Base-by-base conservation (phyloP, 108 stramenopile genomes). In the Halocafeteria seosinensis region DNA sequence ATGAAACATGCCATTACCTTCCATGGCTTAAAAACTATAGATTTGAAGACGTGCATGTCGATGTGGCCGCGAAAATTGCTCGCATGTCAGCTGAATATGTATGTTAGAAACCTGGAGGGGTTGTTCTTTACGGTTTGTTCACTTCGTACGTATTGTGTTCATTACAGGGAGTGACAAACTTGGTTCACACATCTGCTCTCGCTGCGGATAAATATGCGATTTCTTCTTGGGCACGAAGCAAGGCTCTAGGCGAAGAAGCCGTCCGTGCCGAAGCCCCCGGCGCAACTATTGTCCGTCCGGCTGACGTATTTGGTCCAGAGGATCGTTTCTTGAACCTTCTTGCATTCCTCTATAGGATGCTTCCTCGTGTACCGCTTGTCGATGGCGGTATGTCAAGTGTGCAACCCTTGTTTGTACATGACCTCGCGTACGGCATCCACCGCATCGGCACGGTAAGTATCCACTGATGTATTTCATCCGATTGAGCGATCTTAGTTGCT, bases 371-470 rank as follows among this genome's bases (percentile, higher is more conserved):
- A 34, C 89, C 87, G 3, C 73, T 95, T 26, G 69, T 89, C 26
- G 85, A 88, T 60, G 85, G 84, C 37, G 89, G 89, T 8, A 70
- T 84, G 17, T 72, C 88, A 27, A 66, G 89, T 50, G 83, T 89
- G 27, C 90, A 94, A 75, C 96, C 96, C 11, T 87, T 92, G 0
- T 95, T 84, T 69, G 91, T 76, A 9, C 85, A 68, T 13, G 92
- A 98, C 76, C 93, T 94, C 27, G 92, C 90, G 36, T 71, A 79
- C 59, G 87, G 86, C 28, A 81, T 92, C 69, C 52, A 68, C 35
- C 62, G 77, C 35, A 77, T 87, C 63, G 68, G n/a, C n/a, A n/a
- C n/a, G n/a, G n/a, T n/a, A n/a, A n/a, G n/a, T n/a, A n/a, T n/a
- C n/a, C 64, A 31, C 26, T 24, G 11, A n/a, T n/a, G n/a, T n/a